Evolutionary conservation across 805 yeast genomes (phyloP), one percentile per base, ranked within the genome.

Genomic region (Yamadazyma sp.): DNA sequence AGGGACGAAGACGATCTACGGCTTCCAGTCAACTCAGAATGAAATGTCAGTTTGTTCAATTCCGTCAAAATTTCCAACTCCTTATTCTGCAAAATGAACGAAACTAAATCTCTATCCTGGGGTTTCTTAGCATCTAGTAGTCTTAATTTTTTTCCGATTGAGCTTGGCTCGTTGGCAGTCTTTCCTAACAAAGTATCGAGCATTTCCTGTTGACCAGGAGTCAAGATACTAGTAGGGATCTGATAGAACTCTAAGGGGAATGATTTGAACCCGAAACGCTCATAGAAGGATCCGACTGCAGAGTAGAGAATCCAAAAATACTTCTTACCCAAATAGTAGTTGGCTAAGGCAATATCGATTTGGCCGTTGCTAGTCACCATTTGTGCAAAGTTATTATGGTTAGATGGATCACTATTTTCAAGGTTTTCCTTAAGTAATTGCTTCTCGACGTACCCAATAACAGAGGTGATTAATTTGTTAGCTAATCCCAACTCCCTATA

Each of bases 231-330:
- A 2, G 44, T 25, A 4, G 68, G 70, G n/a, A 66, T 40, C 37
- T 48, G 45, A 44, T 58, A 66, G 32, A 65, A 58, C 29, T 64
- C 66, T 9, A 62, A 20, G 0, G 70, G 70, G 41, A 49, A 62
- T 1, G 49, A 40, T 35, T 63, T 61, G 52, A 75, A 84, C 0
- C 90, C 95, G 46, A 82, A 77, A 45, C 68, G 63, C 24, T 68
- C 62, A 56, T 88, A 88, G 48, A 73, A 85, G 21, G 69, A 72
- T 11, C 84, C 91, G 14, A 84, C 77, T 33, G 82, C 93, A 44
- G 91, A 82, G 69, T 85, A 86, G 35, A 87, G 67, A 27, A 47
- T 49, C 72, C 72, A 67, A 33, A 63, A 55, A 45, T 62, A 67
- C 38, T 62, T 45, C 35, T 62, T 62, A 26, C 61, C 42, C 44